These are phyloP conservation scores for Aspergillus sp. DNA, from an alignment of 2,329 filamentous ascomycete species.

Conservation along the genomic window DNA sequence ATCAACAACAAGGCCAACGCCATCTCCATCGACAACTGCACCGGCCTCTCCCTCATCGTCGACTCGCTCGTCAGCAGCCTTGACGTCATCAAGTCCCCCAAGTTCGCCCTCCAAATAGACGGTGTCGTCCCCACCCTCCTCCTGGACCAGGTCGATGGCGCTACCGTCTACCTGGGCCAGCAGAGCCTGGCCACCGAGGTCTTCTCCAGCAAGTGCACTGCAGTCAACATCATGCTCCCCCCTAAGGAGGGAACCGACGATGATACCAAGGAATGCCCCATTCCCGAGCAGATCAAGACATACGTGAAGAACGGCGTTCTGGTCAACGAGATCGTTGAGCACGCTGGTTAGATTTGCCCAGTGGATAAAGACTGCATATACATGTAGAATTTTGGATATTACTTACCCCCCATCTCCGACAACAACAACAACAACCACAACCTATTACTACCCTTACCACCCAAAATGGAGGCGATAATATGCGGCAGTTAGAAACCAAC, in stretches of 20 bases:
- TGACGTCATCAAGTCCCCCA: slow-evolving; percentile 92
- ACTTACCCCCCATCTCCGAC: no score
- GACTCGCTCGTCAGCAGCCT: slow-evolving; percentile 88
- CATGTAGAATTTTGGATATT: not conserved
- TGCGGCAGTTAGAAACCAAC: not conserved
- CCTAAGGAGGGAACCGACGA: slow-evolving; percentile 66
- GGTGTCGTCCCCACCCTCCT: slow-evolving; percentile 83
- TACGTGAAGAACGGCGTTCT: slow-evolving; percentile 75
- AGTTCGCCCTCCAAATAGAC: slow-evolving; percentile 91
- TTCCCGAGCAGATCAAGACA: slow-evolving; percentile 88
- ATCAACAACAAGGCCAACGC: slow-evolving; percentile 93
- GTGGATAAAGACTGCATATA: no score
- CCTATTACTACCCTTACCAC: not conserved
- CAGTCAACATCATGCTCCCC: slow-evolving; percentile 83
- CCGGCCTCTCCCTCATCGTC: slow-evolving; percentile 78
- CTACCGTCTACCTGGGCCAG: slow-evolving; percentile 80
- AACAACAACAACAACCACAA: no score
- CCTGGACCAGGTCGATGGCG: slow-evolving; percentile 90
- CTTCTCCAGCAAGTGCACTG: slow-evolving; percentile 83
- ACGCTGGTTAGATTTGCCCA: slow-evolving; percentile 65
- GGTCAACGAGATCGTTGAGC: slow-evolving; percentile 92
- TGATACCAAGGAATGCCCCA: slow-evolving; percentile 82
- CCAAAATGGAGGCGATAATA: not conserved
- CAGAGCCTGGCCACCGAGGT: slow-evolving; percentile 77
- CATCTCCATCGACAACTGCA: slow-evolving; percentile 91